These are phyloP conservation scores for Escovopsis sp. DNA, from an alignment of 2,329 filamentous ascomycete species.

Conservation along the genomic window DNA sequence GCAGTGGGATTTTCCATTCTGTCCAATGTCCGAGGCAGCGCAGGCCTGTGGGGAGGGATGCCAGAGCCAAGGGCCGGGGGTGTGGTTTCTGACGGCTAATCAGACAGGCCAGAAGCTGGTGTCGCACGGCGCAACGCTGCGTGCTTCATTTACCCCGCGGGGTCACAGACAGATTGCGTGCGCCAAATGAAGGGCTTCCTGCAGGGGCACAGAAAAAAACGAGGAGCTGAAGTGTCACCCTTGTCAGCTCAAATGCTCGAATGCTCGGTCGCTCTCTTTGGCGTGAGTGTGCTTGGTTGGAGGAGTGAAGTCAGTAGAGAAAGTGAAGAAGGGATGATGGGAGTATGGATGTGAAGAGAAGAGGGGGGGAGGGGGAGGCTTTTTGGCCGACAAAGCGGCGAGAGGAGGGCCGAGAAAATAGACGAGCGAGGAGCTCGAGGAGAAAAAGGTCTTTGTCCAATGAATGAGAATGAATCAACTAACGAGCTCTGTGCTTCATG, in stretches of 20 bases:
- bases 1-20: conserved; percentile 6
- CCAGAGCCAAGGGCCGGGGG: not conserved
- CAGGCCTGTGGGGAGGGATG: not conserved
- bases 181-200: conserved; percentile 1
- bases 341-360: not conserved
- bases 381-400: not conserved
- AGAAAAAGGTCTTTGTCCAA: no score
- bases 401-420: no score
- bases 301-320: not conserved
- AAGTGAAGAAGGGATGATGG: not conserved
- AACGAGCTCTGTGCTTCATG: not conserved
- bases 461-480: not conserved
- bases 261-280: not conserved
- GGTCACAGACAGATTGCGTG: conserved; percentile 4
- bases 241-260: not conserved
- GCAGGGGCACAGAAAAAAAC: not conserved
- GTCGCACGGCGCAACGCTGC: conserved; percentile 2
- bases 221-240: not conserved
- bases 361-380: not conserved
- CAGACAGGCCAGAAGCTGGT: conserved; percentile 5
- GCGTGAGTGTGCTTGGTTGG: not conserved
- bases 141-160: conserved; percentile 5
- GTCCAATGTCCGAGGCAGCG: not conserved
- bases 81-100: conserved; percentile 2
- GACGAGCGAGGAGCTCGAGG: no score